Conservation (phyloP, 805 yeast genomes). For the Metschnikowia gruessii region DNA sequence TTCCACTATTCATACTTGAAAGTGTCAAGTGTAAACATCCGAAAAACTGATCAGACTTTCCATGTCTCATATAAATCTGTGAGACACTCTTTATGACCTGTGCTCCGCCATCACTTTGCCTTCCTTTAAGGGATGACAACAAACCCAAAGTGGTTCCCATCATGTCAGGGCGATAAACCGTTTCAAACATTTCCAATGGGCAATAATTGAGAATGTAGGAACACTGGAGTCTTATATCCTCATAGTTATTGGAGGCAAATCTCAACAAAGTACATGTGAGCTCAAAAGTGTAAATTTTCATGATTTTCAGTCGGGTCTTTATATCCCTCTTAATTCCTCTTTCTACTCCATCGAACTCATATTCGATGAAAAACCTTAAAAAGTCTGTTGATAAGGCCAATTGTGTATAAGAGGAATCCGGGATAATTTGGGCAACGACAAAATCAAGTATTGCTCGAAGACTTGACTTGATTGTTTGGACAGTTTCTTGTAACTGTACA, state of each 20-base stretch:
- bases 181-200: slow-evolving; percentile 9
- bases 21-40: slow-evolving; percentile 6
- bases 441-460: slow-evolving; percentile 49
- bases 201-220: slow-evolving; percentile 11
- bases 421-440: slow-evolving; percentile 51
- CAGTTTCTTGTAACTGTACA: slow-evolving; percentile 1
- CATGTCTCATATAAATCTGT: slow-evolving; percentile 8
- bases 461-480: background rate
- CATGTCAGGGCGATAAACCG: background rate
- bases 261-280: slow-evolving; percentile 51
- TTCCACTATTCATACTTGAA: slow-evolving; percentile 9
- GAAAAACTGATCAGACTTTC: slow-evolving; percentile 2
- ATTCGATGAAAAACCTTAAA: slow-evolving; percentile 48
- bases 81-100: slow-evolving; percentile 55
- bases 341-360: slow-evolving; percentile 23
- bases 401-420: slow-evolving; percentile 48
- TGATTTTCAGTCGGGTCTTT: slow-evolving; percentile 1
- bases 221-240: slow-evolving; percentile 56
- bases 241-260: slow-evolving; percentile 66
- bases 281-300: slow-evolving; percentile 8
- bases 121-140: slow-evolving; percentile 46
- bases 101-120: slow-evolving; percentile 80
- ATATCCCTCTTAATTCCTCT: slow-evolving; percentile 3
- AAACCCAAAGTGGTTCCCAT: slow-evolving; percentile 16
- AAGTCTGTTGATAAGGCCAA: slow-evolving; percentile 30